phyloP scores from a whole-genome alignment of 2,329 filamentous ascomycete genomes.

The Hypoxylon sp. region DNA sequence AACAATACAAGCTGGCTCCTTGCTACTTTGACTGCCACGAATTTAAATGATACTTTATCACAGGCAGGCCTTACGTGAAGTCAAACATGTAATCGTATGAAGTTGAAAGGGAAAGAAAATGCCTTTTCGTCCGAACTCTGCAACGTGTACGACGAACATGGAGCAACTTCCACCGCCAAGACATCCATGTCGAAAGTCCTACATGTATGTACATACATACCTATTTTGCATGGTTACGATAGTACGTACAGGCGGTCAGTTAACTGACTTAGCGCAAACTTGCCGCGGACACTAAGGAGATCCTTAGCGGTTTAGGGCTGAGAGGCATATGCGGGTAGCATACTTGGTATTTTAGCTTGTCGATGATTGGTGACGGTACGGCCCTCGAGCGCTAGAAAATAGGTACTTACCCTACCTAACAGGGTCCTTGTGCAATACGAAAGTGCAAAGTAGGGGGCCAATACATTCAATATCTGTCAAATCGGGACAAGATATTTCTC shows the following conservation, averaged over 20 bases:
- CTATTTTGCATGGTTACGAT: slow-evolving; percentile 8
- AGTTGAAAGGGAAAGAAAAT: slow-evolving; percentile 13
- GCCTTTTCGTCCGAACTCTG: slow-evolving; percentile 26
- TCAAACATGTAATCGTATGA: slow-evolving; percentile 9
- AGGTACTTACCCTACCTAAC: background rate
- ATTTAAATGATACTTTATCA: background rate
- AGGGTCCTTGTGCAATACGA: background rate
- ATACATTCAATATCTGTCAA: background rate
- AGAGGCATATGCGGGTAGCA: slow-evolving; percentile 5
- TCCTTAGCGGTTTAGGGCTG: slow-evolving; percentile 21
- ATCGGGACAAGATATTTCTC: background rate
- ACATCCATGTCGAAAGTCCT: slow-evolving; percentile 26
- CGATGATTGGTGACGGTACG: slow-evolving; percentile 26
- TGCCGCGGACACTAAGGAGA: slow-evolving; percentile 11
- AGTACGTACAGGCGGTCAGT: slow-evolving; percentile 3
- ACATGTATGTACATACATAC: slow-evolving; percentile 8
- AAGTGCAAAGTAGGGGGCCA: background rate
- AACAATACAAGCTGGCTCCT: background rate
- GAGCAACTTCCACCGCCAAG: slow-evolving; percentile 23
- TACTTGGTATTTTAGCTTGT: background rate
- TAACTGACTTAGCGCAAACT: slow-evolving; percentile 10
- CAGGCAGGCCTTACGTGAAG: background rate
- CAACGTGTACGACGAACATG: slow-evolving; percentile 35
- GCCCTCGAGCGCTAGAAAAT: background rate
- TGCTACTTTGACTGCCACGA: background rate